These are phyloP conservation scores for Penicillium robsamsonii DNA, from an alignment of 495 filamentous ascomycete genomes.

Conservation along the genomic window DNA sequence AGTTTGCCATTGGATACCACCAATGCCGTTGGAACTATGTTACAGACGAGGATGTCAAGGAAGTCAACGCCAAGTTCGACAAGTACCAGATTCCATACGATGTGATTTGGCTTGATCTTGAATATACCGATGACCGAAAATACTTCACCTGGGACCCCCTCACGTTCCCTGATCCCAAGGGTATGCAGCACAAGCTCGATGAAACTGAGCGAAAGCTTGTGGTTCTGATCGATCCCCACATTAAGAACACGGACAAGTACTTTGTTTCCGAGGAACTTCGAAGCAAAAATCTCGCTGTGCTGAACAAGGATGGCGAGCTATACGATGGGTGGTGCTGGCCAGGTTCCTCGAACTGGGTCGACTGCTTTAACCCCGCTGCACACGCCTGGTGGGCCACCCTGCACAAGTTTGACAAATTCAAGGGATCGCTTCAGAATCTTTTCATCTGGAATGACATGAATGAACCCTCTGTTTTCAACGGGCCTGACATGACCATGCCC, in stretches of 20 bases:
- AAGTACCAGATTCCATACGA: slow-evolving; percentile 94
- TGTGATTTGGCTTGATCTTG: slow-evolving; percentile 97
- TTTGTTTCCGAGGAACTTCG: slow-evolving; percentile 74
- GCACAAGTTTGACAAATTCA: slow-evolving; percentile 84
- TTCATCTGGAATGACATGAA: slow-evolving; percentile 99
- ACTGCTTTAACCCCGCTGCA: slow-evolving; percentile 86
- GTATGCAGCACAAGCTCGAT: slow-evolving; percentile 84
- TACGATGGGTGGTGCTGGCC: slow-evolving; percentile 99
- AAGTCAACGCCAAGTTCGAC: slow-evolving; percentile 94
- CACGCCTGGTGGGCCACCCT: slow-evolving; percentile 84
- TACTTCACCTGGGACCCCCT: slow-evolving; percentile 96
- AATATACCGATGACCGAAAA: slow-evolving; percentile 93
- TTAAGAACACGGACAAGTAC: slow-evolving; percentile 86
- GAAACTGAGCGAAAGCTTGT: slow-evolving; percentile 85
- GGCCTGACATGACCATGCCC: slow-evolving; percentile 92
- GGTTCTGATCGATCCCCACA: slow-evolving; percentile 93
- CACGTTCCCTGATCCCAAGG: slow-evolving; percentile 78
- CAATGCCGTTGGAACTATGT: slow-evolving; percentile 99
- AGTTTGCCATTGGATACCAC: slow-evolving; percentile 90
- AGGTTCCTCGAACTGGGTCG: slow-evolving; percentile 91
- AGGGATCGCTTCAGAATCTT: slow-evolving; percentile 74
- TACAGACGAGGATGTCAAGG: slow-evolving; percentile 92
- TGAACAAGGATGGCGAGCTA: slow-evolving; percentile 83
- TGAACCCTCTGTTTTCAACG: slow-evolving; percentile 97
- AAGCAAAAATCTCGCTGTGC: slow-evolving; percentile 74